Percentiles rank a stretch among this genome's conserved stretches.
Evolutionary conservation across 2,329 filamentous ascomycete genomes (phyloP).

Genomic region (Elsinoe ampelina): DNA sequence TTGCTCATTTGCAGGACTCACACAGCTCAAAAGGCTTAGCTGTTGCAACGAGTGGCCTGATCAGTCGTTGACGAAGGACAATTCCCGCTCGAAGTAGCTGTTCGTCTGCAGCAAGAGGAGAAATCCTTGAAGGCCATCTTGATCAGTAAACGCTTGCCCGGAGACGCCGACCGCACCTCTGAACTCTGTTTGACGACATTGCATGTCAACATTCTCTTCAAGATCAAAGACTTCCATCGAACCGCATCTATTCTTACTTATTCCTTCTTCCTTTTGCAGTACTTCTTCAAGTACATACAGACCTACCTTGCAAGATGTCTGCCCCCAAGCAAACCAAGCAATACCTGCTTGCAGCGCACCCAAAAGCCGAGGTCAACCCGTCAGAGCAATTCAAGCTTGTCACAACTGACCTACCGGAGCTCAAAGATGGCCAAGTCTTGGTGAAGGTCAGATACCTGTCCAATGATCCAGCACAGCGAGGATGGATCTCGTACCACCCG

Average conservation of each 20-base stretch:
- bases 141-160: neutral
- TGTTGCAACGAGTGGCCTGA: neutral
- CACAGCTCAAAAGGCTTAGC: too few relatives aligned
- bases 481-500: slow-evolving; percentile 34
- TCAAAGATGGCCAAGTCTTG: slow-evolving; percentile 35
- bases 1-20: neutral
- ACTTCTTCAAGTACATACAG: neutral
- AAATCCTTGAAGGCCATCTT: neutral
- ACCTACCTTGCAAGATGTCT: neutral
- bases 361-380: slow-evolving; percentile 3
- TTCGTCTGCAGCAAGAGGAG: neutral
- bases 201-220: neutral
- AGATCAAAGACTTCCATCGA: neutral
- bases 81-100: neutral
- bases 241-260: neutral
- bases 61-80: neutral
- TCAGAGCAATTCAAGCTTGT: slow-evolving; percentile 28
- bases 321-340: slow-evolving; percentile 10
- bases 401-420: slow-evolving; percentile 27
- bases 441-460: slow-evolving; percentile 40
- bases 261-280: neutral
- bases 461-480: slow-evolving; percentile 46
- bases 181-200: neutral
- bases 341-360: slow-evolving; percentile 9
- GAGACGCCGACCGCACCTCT: neutral